These are phyloP conservation scores for Carex pumila DNA, from an alignment of 176 grass and related monocot species.

Conservation along the genomic window DNA sequence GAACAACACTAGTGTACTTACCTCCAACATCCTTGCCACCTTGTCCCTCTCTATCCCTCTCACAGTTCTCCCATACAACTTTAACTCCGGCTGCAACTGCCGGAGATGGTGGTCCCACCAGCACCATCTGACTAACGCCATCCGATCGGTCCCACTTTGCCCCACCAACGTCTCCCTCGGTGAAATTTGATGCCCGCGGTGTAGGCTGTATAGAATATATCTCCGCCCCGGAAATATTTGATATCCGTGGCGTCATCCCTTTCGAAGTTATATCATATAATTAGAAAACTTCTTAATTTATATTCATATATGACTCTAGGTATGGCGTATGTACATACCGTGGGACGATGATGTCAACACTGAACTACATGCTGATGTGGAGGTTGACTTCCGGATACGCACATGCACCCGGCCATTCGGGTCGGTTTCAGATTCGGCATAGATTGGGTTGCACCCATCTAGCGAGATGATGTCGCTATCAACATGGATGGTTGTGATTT, in stretches of 20 bases:
- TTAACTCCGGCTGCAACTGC: constrained; percentile 14
- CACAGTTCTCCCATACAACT: not conserved
- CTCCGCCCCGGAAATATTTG: constrained; percentile 38
- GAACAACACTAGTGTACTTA: constrained; percentile 10
- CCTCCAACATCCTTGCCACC: constrained; percentile 34
- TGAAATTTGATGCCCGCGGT: constrained; percentile 39
- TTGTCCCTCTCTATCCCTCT: constrained; percentile 20
- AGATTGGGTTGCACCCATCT: constrained; percentile 24
- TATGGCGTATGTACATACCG: not conserved
- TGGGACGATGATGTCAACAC: not conserved
- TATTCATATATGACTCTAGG: not conserved
- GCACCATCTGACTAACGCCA: not conserved
- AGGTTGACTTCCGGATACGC: constrained; percentile 25
- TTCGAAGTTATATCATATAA: not conserved
- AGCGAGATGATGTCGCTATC: constrained; percentile 47
- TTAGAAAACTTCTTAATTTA: not conserved
- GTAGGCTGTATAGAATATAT: constrained; percentile 45
- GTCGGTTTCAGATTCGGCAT: constrained; percentile 31
- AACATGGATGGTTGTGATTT: constrained; percentile 28
- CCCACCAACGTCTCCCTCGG: not conserved
- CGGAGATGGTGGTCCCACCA: constrained; percentile 20
- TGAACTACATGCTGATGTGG: constrained; percentile 11
- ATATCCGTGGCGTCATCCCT: constrained; percentile 23
- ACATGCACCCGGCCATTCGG: constrained; percentile 25
- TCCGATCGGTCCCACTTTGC: not conserved